Base-by-base conservation (phyloP, 2,329 filamentous ascomycete species). In the Aspergillus latus region DNA sequence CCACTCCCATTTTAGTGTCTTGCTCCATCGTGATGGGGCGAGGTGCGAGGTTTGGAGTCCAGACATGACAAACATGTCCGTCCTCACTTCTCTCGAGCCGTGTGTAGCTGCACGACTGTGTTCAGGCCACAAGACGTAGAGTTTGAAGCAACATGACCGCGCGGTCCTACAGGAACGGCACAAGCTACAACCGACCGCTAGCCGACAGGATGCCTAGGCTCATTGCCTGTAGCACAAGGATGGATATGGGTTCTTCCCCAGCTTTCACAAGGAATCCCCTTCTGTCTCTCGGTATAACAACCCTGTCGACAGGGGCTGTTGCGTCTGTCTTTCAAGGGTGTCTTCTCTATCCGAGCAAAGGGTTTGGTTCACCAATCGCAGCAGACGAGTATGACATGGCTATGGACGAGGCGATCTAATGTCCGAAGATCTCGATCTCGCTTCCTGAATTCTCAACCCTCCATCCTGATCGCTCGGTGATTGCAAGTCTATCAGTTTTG, bases 1-100 rank as follows among this genome's bases (percentile, higher is more conserved):
- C 50, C 50, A 52, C 50, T 21, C 6, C n/a, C n/a, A 43, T 52
- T 52, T 52, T 43, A 52, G 32, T 40, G 32, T 8, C 42, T 46
- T 37, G 32, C 50, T 46, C 34, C 42, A 39, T 52, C 26, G 8
- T 5, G 37, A 50, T 50, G 48, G 48, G 34, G 34, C 34, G 11
- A 37, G 8, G 48, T 34, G 42, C 40, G 32, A 13, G 29, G 29
- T 51, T n/a, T 26, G 37, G 32, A 39, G 28, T 21, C 21, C 21
- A 21, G 21, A 21, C 21, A 21, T 21, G 21, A 13, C 36, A 49
- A 49, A 49, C 36, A 40, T 16, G 36, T 40, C 47, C 15, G 13
- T 29, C 21, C 39, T 8, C 10, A 29, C 11, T 32, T n/a, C 28
- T 30, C 28, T 46, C 4, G 28, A 30, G 28, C 16, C 7, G 10